A percentile compares a stretch with the other conserved stretches of the same genome.
phyloP scores from a whole-genome alignment of 768 basidiomycete species.

The Boletales sp. region DNA sequence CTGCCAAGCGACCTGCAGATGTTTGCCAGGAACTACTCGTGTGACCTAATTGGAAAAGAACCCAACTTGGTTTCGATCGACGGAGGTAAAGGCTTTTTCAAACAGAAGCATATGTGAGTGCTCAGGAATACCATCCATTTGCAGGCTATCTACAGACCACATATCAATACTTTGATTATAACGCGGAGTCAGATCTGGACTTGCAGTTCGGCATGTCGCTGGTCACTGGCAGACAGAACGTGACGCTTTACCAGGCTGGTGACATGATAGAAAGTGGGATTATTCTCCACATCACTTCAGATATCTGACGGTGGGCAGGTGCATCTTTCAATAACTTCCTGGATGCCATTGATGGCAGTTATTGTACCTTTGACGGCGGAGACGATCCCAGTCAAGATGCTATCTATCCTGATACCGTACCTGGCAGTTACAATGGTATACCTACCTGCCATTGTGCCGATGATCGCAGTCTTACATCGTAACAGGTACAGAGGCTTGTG shows the following conservation, averaged over 20 bases:
- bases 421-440: constrained; percentile 18
- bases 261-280: constrained; percentile 21
- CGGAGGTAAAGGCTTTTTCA: constrained; percentile 22
- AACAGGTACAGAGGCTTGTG: constrained; percentile 29
- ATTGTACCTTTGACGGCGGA: constrained; percentile 36
- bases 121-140: background rate
- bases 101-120: background rate
- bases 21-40: constrained; percentile 25
- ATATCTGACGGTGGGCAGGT: constrained; percentile 11
- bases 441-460: background rate
- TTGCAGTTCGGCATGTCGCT: constrained; percentile 29
- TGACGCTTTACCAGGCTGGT: constrained; percentile 33
- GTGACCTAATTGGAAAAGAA: constrained; percentile 16
- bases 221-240: constrained; percentile 14
- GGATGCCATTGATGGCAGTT: constrained; percentile 34
- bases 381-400: constrained; percentile 27
- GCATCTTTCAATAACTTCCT: constrained; percentile 36
- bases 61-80: constrained; percentile 32
- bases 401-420: constrained; percentile 20
- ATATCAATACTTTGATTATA: constrained; percentile 13
- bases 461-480: background rate
- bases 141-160: constrained; percentile 26
- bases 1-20: constrained; percentile 27
- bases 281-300: background rate
- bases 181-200: constrained; percentile 30